phyloP scores from a whole-genome alignment of 106 monocot genomes.

The Dioscorea zingiberensis region DNA sequence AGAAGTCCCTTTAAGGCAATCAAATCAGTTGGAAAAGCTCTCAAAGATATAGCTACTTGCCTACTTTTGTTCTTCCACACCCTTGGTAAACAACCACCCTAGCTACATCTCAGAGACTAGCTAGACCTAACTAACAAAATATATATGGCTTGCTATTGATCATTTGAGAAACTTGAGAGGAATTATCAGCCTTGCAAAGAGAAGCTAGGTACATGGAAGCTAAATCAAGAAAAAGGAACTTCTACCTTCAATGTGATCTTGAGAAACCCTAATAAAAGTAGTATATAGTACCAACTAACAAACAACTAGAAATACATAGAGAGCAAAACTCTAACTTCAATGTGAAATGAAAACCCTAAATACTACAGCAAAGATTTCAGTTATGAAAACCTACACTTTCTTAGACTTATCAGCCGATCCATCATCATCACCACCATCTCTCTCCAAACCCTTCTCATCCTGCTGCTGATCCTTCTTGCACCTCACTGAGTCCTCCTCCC shows the following conservation, averaged over 20 bases:
- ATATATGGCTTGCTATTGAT: no score
- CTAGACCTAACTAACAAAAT: no score
- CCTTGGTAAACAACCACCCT: no score
- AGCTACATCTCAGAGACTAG: no score
- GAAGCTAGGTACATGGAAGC: background rate
- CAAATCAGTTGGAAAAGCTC: background rate
- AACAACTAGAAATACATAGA: background rate
- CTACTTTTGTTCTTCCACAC: no score
- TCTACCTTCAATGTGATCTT: background rate
- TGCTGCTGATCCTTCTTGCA: slow-evolving; percentile 36
- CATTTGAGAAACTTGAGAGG: no score
- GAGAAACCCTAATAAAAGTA: slow-evolving; percentile 3
- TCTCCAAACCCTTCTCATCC: slow-evolving; percentile 4
- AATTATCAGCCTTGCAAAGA: no score
- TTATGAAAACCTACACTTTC: slow-evolving; percentile 42
- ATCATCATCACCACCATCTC: slow-evolving; percentile 12
- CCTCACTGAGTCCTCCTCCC: slow-evolving; percentile 29
- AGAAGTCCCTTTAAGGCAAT: slow-evolving; percentile 2
- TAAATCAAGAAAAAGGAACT: slow-evolving; percentile 1
- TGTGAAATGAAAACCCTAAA: background rate
- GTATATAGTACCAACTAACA: background rate
- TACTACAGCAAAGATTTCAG: no score
- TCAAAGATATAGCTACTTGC: background rate
- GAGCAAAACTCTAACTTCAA: no score
- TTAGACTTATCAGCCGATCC: slow-evolving; percentile 30